phyloP scores from a whole-genome alignment of 768 basidiomycete genomes.

The Tricholoma bakamatsutake region DNA sequence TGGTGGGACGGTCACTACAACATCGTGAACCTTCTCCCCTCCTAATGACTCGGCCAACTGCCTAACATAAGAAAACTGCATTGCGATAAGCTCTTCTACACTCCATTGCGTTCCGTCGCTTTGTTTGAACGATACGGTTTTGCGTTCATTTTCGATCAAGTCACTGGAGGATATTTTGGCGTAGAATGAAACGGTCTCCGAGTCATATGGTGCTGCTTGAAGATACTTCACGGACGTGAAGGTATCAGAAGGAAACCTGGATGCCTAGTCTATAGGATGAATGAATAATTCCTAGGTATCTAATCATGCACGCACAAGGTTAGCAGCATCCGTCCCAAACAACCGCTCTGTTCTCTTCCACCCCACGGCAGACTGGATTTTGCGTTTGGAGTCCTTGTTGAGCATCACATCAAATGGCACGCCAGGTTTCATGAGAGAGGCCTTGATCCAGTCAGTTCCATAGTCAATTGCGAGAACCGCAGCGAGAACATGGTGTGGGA shows the following conservation, averaged over 20 bases:
- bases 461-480: constrained; percentile 96
- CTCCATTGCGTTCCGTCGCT: constrained; percentile 68
- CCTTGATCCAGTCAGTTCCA: constrained; percentile 97
- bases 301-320: constrained; percentile 56
- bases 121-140: constrained; percentile 54
- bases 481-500: constrained; percentile 47
- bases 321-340: constrained; percentile 86
- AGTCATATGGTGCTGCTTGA: constrained; percentile 62
- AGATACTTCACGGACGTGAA: constrained; percentile 84
- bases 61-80: constrained; percentile 90
- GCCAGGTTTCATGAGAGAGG: constrained; percentile 91
- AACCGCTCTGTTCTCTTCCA: constrained; percentile 90
- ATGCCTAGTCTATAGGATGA: constrained; percentile 51
- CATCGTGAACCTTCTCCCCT: constrained; percentile 75
- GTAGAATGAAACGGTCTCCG: constrained; percentile 54
- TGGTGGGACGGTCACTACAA: constrained; percentile 85
- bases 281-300: background rate
- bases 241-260: constrained; percentile 84
- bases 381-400: constrained; percentile 96
- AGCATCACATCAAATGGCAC: constrained; percentile 93
- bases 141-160: constrained; percentile 47
- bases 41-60: constrained; percentile 75
- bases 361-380: constrained; percentile 83
- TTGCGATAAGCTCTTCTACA: constrained; percentile 87
- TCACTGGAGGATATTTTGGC: constrained; percentile 50